Evolutionary conservation across 2,329 filamentous ascomycete species (phyloP), one percentile per base, ranked within the genome.

Genomic region (Clonostachys chloroleuca): DNA sequence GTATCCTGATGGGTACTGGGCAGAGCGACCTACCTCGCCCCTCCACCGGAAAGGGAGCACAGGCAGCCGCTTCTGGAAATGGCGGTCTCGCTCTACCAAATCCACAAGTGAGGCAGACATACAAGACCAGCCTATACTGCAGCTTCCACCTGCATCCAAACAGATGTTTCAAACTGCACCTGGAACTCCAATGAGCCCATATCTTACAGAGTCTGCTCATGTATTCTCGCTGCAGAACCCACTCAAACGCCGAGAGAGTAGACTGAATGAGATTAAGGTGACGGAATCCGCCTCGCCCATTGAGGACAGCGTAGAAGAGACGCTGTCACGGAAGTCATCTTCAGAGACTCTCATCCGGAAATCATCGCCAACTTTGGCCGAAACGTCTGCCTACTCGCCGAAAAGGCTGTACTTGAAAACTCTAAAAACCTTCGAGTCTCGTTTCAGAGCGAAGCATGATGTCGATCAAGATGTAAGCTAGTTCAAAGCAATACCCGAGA

Each of bases 1-100:
- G 80, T 82, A 79, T 57, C 79, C 80, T 2, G 75, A 73, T 45
- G 80, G 80, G 6, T 83, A 80, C 57, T 83, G 78, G 79, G 80
- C 80, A n/a, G 80, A 83, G 60, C 69, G 80, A n/a, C 66, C 73
- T 42, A 47, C 55, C 24, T 47, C 49, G 18, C 52, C 58, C 45
- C 43, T 50, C 5, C 55, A 60, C 2, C 56, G 59, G 14, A 59
- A 64, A 52, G 67, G 62, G 44, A 66, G 55, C 44, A 57, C 62
- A 20, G 60, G 57, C 24, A 62, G 57, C 17, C 62, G 62, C 41
- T 59, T 67, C 36, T 72, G 65, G 63, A 71, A 61, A 56, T 74
- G 69, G 70, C 59, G 63, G 34, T 62, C 63, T 8, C 63, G 64
- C 8, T 73, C 65, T 12, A 55, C 47, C 12, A 69, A 65, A 47